Base-by-base conservation (phyloP, 1,139 yeast species). In the Pneumocystis sp. region DNA sequence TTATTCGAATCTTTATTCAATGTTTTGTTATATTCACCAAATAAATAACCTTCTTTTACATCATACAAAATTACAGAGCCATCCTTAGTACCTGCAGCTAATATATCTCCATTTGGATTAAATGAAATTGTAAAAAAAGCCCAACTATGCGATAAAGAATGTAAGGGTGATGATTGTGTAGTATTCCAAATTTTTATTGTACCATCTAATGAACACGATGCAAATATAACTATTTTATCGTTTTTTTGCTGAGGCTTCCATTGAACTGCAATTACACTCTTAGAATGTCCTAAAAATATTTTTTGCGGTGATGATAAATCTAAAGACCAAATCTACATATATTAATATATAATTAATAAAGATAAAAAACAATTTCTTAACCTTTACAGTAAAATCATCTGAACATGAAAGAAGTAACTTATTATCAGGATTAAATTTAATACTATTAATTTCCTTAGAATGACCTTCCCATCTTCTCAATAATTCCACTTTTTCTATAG, bases 381-480 rank as follows among this genome's bases (percentile, higher is more conserved):
- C 66, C 59, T 62, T 61, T n/a, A 62, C 65, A 21, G 62, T 34
- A 15, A 62, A 44, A 72, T 90, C 96, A 72, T 88, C 96, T 1
- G 95, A 85, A 17, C 88, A 85, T 0, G 91, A 83, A 0, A 89
- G 85, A 61, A 90, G 77, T 59, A 85, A 74, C 69, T 82, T 83
- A 4, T 82, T 76, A 1, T 74, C 73, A 1, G 74, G 69, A 70
- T 85, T 84, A 73, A 85, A 88, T 59, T 76, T 75, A 19, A 87
- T 77, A 3, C 77, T 76, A n/a, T 87, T 80, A 17, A 88, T 81
- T 0, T 83, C 78, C 64, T 83, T 82, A 15, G 81, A 78, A 72
- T 89, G 96, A 0, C 96, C 96, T 31, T 81, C 73, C 63, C 89
- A 79, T 61, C 80, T 78, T 3, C 93, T 89, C 1, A 85, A 74